A percentile compares a stretch with the other conserved stretches of the same genome.
Evolutionary conservation across 2,329 filamentous ascomycete genomes (phyloP).

Genomic region (Trichophyton benhamiae): DNA sequence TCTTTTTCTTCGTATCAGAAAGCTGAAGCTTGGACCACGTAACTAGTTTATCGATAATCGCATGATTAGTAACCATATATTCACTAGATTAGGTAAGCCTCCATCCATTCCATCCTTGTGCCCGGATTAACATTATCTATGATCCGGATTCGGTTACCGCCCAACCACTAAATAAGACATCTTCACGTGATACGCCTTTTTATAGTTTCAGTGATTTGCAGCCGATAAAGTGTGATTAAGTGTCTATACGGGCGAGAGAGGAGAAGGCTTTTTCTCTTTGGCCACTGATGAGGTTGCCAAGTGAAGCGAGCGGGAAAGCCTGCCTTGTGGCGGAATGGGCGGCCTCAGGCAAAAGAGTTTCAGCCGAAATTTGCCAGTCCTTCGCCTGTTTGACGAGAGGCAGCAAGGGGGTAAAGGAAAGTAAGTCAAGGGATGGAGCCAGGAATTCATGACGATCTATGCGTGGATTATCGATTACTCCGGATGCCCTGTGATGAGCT

Average conservation of each 20-base stretch:
- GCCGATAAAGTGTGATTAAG: not conserved
- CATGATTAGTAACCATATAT: not conserved
- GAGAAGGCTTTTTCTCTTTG: not conserved
- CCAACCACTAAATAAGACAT: not conserved
- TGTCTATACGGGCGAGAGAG: not conserved
- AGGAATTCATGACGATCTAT: not conserved
- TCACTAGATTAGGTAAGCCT: no score
- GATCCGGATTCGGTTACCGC: not conserved
- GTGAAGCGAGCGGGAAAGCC: not conserved
- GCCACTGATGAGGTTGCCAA: not conserved
- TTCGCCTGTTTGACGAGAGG: not conserved
- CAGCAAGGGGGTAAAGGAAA: not conserved
- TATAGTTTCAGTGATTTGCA: not conserved
- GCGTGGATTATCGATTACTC: not conserved
- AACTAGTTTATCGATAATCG: not conserved
- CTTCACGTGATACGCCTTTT: not conserved
- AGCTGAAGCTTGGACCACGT: not conserved
- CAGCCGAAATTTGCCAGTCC: constrained; percentile 1
- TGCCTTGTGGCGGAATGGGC: not conserved
- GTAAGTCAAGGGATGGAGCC: not conserved
- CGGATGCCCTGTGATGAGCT: not conserved
- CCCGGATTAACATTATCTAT: not conserved
- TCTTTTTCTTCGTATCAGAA: not conserved
- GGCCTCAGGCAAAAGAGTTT: not conserved
- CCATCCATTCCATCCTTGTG: no score